Conservation (phyloP, 495 filamentous ascomycete species). For the Pyronema domesticum region DNA sequence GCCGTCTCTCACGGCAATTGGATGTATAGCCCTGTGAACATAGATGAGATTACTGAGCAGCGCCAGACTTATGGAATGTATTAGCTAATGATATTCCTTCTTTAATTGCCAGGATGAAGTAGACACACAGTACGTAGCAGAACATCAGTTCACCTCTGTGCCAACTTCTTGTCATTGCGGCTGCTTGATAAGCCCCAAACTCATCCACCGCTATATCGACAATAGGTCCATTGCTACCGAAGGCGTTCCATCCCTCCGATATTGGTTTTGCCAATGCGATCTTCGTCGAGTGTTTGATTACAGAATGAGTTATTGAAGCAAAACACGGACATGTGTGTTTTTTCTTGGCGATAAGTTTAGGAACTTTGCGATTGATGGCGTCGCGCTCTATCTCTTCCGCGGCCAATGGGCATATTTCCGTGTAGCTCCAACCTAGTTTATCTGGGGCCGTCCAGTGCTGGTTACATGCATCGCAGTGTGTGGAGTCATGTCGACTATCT, state of each 20-base stretch:
- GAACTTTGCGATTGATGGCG: not conserved
- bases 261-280: not conserved
- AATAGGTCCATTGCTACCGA: not conserved
- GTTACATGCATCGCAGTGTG: no score
- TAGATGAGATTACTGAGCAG: conserved; percentile 7
- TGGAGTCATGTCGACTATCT: no score
- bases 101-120: not conserved
- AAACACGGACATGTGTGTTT: not conserved
- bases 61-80: conserved; percentile 4
- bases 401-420: no score
- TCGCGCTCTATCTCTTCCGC: no score
- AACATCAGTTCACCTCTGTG: conserved; percentile 8
- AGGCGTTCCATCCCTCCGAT: not conserved
- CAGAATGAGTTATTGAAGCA: not conserved
- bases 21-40: conserved; percentile 2
- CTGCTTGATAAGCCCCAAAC: conserved; percentile 11
- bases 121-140: conserved; percentile 10
- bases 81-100: not conserved
- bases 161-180: conserved; percentile 13
- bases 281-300: not conserved
- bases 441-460: no score
- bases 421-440: no score
- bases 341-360: not conserved
- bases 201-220: conserved; percentile 6
- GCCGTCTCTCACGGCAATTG: not conserved